Evolutionary conservation across 257 asterid species (phyloP).

Genomic region (Parsonsia alboflavescens): DNA sequence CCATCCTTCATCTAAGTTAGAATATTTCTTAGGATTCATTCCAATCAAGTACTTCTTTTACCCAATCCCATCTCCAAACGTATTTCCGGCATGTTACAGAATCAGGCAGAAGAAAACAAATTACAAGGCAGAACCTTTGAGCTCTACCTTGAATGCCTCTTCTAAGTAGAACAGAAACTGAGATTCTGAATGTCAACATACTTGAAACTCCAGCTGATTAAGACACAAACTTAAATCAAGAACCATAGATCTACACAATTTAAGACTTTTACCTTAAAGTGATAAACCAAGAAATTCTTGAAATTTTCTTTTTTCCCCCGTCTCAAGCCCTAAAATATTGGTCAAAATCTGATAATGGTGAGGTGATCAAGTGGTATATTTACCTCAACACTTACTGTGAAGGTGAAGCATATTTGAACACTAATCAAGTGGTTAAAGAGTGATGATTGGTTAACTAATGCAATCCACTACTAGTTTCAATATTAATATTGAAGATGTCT

Average conservation of each 20-base stretch:
- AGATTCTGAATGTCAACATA: too few species aligned
- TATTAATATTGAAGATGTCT: not conserved
- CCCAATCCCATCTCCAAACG: too few species aligned
- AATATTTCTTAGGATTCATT: not conserved
- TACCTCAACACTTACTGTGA: not conserved
- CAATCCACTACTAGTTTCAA: not conserved
- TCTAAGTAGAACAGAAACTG: too few species aligned
- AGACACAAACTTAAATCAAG: too few species aligned
- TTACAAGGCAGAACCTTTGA: too few species aligned
- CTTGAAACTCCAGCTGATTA: too few species aligned
- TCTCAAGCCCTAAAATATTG: not conserved
- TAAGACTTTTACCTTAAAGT: too few species aligned
- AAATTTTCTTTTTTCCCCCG: not conserved
- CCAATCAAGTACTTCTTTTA: too few species aligned
- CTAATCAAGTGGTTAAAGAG: not conserved
- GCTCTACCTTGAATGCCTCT: too few species aligned
- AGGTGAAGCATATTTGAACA: not conserved
- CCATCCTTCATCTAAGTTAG: not conserved
- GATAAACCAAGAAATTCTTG: not conserved
- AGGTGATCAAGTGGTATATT: not conserved
- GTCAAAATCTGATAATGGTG: conserved; percentile 4
- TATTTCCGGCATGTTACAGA: too few species aligned
- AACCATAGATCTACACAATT: too few species aligned
- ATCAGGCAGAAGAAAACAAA: too few species aligned
- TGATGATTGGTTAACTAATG: not conserved